A percentile compares a stretch with the other conserved stretches of the same genome.
Evolutionary conservation across 2,329 filamentous ascomycete species (phyloP).

Genomic region (Sporothrix pseudoabietina): DNA sequence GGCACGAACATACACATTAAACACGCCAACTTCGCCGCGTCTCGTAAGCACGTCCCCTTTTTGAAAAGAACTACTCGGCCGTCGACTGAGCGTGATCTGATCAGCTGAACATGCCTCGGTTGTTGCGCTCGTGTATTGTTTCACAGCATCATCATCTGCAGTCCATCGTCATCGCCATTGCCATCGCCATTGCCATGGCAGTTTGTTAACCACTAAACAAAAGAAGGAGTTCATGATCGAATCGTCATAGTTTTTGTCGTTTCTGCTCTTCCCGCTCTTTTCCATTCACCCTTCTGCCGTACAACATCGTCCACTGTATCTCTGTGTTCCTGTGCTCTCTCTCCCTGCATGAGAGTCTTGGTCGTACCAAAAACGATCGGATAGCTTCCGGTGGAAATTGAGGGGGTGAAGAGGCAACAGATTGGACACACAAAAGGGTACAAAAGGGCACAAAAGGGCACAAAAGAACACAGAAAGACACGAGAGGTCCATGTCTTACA

Average conservation of each 20-base stretch:
- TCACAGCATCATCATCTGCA: not conserved
- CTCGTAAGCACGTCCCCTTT: not conserved
- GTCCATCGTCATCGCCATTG: not conserved
- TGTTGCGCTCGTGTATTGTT: not conserved
- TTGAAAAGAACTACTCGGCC: not conserved
- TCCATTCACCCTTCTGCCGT: not conserved
- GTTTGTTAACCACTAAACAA: not conserved
- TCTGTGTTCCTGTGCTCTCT: constrained; percentile 4
- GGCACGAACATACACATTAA: not conserved
- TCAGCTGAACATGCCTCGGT: not conserved
- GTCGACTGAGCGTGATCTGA: not conserved
- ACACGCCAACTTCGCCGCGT: not conserved
- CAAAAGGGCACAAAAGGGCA: not conserved
- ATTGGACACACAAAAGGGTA: not conserved
- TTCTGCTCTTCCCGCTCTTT: not conserved
- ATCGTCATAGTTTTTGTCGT: not conserved
- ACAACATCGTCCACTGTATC: constrained; percentile 4
- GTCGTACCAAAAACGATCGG: constrained; percentile 6
- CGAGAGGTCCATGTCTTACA: not conserved
- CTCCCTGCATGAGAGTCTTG: not conserved
- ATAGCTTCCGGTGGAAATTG: not conserved
- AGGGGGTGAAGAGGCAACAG: not conserved
- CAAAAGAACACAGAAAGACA: not conserved
- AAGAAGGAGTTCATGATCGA: not conserved
- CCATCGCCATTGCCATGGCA: not conserved